Base-by-base conservation (phyloP, 192 early-diverging fungal species). In the Thoreauomyces humboldtii region DNA sequence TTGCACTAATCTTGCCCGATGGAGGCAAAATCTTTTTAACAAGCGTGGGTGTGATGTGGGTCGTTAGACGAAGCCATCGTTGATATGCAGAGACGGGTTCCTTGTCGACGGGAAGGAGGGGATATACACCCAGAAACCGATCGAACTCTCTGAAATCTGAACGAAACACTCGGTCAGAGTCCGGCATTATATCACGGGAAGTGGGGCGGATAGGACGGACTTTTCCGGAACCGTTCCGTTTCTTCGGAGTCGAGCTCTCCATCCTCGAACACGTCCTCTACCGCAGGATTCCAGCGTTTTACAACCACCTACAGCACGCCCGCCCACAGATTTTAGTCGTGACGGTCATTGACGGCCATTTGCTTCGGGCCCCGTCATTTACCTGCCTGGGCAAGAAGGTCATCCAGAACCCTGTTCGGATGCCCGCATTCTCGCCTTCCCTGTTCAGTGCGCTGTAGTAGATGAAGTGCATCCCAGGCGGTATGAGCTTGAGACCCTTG, bases 381-480 rank as follows among this genome's bases (percentile, higher is more conserved):
- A 86, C 88, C 80, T 93, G 87, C 31, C 75, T 67, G 0, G 73
- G 54, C n/a, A 68, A 64, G 65, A 92, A 92, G 56, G 82, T 77
- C 47, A 83, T 69, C 57, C 93, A 91, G 61, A 93, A 90, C 1
- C 93, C 91, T n/a, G 80, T 75, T 7, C 87, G 78, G 47, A 88
- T 72, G 19, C 81, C 86, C 22, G 78, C 67, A 19, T 12, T 37
- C 36, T 71, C 70, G 4, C 77, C 77, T 45, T 69, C 65, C 35
- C 72, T 75, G 36, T 70, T 59, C 38, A 61, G 50, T 36, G 73
- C 29, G 43, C 88, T 87, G 74, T 94, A 96, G 69, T 91, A 91
- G 15, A 96, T 76, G 74, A 94, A 96, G 75, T 98, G 96, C 44
- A 92, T 79, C 0, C 96, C 96, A 0, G 93, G 90, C 19, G 96